Base-by-base conservation (phyloP, 2,329 filamentous ascomycete genomes). In the Calonectria pteridis region DNA sequence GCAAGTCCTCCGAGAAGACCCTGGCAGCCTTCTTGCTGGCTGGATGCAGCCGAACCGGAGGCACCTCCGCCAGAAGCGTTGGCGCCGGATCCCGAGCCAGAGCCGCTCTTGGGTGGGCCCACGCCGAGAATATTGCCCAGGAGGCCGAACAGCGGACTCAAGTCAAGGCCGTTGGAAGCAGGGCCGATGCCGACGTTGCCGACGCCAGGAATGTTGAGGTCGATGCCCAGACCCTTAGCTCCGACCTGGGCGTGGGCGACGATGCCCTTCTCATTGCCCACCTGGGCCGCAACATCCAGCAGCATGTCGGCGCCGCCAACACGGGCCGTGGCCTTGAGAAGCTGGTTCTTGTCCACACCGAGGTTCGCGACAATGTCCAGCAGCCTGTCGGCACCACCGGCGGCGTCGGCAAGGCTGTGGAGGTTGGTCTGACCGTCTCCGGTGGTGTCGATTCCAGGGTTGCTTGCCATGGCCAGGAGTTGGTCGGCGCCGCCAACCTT, bases 111-210 rank as follows among this genome's bases (percentile, higher is more conserved):
- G 33, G 33, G 11, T 9, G 20, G 18, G 33, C 9, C 35, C 16
- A 20, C 6, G 18, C 35, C 35, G 18, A 62, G 35, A 16, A 62
- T 4, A 2, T 26, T 62, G 16, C 35, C 23, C 23, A 62, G 18
- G 7, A 62, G 26, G 55, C 20, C 37, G 10, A 67, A 40, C 9
- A 69, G 67, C 7, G 43, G 43, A 29, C 29, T 63, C 51, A 69
- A 28, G 33, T 67, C 20, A 28, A 43, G 23, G 18, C 67, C 67
- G 20, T 69, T 33, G 29, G 53, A 59, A 13, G 40, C 67, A 33
- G 67, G 40, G 14, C 67, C 67, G n/a, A 50, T 51, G 2, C 67
- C 67, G 10, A 63, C 49, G 10, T 69, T 62, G 23, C 55, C 67
- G 16, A 62, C 26, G 2, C 67, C 67, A 3, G 67, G 53, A 6